A percentile compares a stretch with the other conserved stretches of the same genome.
phyloP scores from a whole-genome alignment of 257 asterid genomes.

The Cordia subcordata region DNA sequence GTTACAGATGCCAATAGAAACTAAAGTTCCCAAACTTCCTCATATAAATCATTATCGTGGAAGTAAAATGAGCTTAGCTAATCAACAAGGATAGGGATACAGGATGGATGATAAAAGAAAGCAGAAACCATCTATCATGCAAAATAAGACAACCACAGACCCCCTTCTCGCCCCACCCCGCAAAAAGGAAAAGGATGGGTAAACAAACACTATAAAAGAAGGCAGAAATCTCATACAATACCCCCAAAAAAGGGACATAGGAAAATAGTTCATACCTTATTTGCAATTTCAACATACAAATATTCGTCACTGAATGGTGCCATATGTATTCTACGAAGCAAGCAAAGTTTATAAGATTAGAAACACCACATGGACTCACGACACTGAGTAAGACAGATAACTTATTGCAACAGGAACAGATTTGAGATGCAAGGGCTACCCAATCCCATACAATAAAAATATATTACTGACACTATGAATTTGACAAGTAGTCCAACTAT shows the following conservation, averaged over 20 bases:
- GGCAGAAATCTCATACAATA: not conserved
- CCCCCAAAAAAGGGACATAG: not conserved
- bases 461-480: not conserved
- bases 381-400: not conserved
- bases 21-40: no score
- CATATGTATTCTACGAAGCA: constrained; percentile 82
- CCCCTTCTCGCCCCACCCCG: no score
- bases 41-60: no score
- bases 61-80: no score
- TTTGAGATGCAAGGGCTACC: not conserved
- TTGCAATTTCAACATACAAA: constrained; percentile 81
- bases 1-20: no score
- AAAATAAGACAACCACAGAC: no score
- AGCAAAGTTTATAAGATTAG: constrained; percentile 9
- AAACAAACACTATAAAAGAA: no score
- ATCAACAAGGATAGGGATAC: no score
- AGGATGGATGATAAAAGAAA: no score
- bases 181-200: no score
- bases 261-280: constrained; percentile 51
- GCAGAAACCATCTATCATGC: no score
- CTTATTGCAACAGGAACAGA: not conserved
- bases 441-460: not conserved
- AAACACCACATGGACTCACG: no score
- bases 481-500: not conserved
- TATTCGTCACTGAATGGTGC: constrained; percentile 98